Conservation (phyloP, 1,284 basidiomycete species). For the Tylopilus sp. region DNA sequence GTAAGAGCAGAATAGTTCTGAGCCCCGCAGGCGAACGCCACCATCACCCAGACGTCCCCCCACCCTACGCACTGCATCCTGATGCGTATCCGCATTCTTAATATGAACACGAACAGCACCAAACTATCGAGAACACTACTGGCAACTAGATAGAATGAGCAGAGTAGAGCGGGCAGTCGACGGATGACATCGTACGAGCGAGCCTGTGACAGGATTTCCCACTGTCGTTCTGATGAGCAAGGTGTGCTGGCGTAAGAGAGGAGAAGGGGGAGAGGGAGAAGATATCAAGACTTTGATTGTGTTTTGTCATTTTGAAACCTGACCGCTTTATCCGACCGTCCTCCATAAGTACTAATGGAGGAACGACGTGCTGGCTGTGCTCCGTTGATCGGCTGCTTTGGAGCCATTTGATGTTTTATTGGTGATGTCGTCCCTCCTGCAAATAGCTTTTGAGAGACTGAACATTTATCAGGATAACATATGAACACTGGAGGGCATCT, state of each 20-base stretch:
- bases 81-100: conserved; percentile 24
- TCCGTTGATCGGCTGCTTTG: not conserved
- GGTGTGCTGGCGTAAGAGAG: not conserved
- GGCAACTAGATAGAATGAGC: conserved; percentile 8
- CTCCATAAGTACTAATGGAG: not conserved
- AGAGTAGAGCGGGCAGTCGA: not conserved
- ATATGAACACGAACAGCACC: conserved; percentile 12
- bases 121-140: conserved; percentile 6
- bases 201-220: not conserved
- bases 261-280: not conserved
- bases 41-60: conserved; percentile 22
- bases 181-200: conserved; percentile 3
- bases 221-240: conserved; percentile 4
- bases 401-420: not conserved
- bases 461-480: not conserved
- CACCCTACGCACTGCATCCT: conserved; percentile 17
- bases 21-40: conserved; percentile 12
- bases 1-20: too few relatives aligned
- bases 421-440: not conserved
- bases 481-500: not conserved
- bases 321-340: not conserved
- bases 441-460: too few relatives aligned
- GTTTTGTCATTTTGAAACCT: not conserved
- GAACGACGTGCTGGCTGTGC: not conserved
- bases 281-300: not conserved